Percentiles rank a stretch among this genome's conserved stretches.
Evolutionary conservation across 2,329 filamentous ascomycete species (phyloP).

Genomic region (Aureobasidium sp.): DNA sequence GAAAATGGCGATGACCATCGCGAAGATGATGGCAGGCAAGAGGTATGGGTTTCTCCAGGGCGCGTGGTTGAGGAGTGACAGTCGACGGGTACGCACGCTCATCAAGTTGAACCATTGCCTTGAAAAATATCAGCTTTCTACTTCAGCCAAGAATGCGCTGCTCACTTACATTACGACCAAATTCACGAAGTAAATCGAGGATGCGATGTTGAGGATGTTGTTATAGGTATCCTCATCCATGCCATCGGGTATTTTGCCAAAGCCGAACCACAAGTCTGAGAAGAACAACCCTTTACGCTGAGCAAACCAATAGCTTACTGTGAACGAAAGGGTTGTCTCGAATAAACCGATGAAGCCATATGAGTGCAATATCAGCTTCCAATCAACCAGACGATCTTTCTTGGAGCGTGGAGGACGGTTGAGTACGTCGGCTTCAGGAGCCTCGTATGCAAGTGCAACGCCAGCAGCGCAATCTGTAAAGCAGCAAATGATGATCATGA

Average conservation of each 20-base stretch:
- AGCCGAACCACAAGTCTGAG: constrained; percentile 60
- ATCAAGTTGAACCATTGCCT: constrained; percentile 70
- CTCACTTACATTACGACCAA: constrained; percentile 63
- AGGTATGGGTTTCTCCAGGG: constrained; percentile 61
- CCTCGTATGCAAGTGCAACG: constrained; percentile 67
- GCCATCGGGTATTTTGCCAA: constrained; percentile 48
- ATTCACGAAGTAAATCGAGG: constrained; percentile 72
- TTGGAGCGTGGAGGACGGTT: constrained; percentile 60
- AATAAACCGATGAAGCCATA: constrained; percentile 63
- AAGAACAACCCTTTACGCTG: constrained; percentile 55
- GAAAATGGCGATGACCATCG: constrained; percentile 62
- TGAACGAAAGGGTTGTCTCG: constrained; percentile 35
- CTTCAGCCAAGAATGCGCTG: background rate
- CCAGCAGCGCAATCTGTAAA: constrained; percentile 72
- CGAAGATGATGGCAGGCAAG: constrained; percentile 63
- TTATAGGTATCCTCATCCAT: constrained; percentile 46
- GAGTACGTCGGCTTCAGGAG: constrained; percentile 69
- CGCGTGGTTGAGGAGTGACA: constrained; percentile 64
- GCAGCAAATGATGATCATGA: constrained; percentile 57
- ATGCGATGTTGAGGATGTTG: constrained; percentile 55
- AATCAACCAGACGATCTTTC: constrained; percentile 66
- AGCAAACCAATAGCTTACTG: constrained; percentile 42
- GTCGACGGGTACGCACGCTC: constrained; percentile 53
- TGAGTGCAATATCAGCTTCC: constrained; percentile 63
- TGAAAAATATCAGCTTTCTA: constrained; percentile 4